A percentile compares a stretch with the other conserved stretches of the same genome.
These are phyloP conservation scores for Cordyceps tenuipes DNA, from an alignment of 2,329 filamentous ascomycete genomes.

Conservation along the genomic window DNA sequence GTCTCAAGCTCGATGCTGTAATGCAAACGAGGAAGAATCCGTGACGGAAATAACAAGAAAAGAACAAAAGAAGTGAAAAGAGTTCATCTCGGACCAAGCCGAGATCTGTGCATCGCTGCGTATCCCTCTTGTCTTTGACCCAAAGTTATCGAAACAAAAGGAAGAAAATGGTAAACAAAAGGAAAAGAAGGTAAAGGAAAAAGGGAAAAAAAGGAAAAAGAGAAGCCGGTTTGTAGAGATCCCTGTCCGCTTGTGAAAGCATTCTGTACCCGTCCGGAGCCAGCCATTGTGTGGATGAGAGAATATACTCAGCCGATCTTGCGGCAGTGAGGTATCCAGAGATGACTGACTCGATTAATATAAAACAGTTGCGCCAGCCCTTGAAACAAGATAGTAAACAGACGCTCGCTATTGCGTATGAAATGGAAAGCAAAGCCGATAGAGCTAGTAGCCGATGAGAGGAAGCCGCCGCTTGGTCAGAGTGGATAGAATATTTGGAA, in stretches of 20 bases:
- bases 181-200: conserved; percentile 19
- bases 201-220: conserved; percentile 21
- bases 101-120: conserved; percentile 55
- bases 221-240: conserved; percentile 36
- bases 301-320: conserved; percentile 39
- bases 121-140: conserved; percentile 47
- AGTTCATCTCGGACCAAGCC: conserved; percentile 41
- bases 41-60: conserved; percentile 20
- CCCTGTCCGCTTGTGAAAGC: conserved; percentile 46
- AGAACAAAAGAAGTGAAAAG: conserved; percentile 32
- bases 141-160: conserved; percentile 22
- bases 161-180: conserved; percentile 21
- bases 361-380: conserved; percentile 20
- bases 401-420: conserved; percentile 33
- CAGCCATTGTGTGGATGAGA: conserved; percentile 44
- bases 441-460: conserved; percentile 16
- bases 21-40: conserved; percentile 3
- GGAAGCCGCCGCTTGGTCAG: conserved; percentile 16
- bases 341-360: conserved; percentile 24
- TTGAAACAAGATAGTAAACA: conserved; percentile 13
- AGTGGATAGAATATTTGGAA: conserved; percentile 28
- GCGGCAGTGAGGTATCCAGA: conserved; percentile 31
- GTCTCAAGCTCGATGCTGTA: conserved; percentile 3
- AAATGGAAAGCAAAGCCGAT: conserved; percentile 26
- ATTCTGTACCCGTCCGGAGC: conserved; percentile 41